phyloP scores from a whole-genome alignment of 2,329 filamentous ascomycete species.

The Tolypocladium sp. region DNA sequence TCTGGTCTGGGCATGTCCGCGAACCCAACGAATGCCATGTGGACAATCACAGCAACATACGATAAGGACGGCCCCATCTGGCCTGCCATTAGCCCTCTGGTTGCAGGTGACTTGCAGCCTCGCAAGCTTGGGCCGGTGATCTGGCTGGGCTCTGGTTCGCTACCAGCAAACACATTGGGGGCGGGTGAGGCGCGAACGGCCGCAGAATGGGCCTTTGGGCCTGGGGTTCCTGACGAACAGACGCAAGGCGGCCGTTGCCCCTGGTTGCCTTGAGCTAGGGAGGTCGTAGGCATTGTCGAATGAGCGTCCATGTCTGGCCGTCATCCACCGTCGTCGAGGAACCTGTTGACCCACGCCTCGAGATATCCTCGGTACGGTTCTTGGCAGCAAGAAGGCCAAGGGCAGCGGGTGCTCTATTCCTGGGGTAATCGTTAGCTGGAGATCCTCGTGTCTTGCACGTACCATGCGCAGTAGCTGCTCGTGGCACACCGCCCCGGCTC shows the following conservation, averaged over 20 bases:
- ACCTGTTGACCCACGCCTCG: background rate
- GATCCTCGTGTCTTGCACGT: background rate
- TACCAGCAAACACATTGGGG: background rate
- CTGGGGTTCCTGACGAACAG: background rate
- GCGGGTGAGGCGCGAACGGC: background rate
- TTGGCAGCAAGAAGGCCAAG: background rate
- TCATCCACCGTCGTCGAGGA: background rate
- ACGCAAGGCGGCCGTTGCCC: background rate
- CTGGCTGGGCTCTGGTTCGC: background rate
- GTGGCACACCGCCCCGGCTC: background rate
- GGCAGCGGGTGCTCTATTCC: too few relatives aligned
- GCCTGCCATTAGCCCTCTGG: background rate
- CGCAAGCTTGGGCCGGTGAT: background rate
- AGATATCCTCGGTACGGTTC: background rate
- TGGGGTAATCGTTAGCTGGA: background rate
- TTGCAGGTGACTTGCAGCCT: background rate
- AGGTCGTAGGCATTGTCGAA: background rate
- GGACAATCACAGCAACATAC: background rate
- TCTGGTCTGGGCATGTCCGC: background rate
- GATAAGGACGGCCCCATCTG: background rate
- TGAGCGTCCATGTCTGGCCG: background rate
- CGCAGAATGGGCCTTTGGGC: background rate
- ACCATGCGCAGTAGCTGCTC: background rate
- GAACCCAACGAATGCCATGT: background rate
- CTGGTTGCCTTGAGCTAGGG: background rate